phyloP scores from a whole-genome alignment of 1,139 yeast species.

The Suhomyces guaymorum region DNA sequence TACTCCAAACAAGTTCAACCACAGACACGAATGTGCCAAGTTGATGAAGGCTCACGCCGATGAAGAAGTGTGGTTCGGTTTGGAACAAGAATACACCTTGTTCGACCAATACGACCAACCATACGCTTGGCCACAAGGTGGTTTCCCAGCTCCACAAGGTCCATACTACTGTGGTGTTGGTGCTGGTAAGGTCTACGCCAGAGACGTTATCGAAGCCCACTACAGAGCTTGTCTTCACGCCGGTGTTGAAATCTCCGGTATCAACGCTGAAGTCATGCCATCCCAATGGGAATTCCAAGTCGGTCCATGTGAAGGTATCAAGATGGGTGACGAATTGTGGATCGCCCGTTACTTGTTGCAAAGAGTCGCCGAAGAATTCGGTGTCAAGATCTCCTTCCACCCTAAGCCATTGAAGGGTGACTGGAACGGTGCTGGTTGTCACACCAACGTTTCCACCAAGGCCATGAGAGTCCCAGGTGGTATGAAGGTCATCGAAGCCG shows the following conservation, averaged over 20 bases:
- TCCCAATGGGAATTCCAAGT: conserved; percentile 99
- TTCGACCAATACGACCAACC: conserved; percentile 88
- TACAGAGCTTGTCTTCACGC: conserved; percentile 96
- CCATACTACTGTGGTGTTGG: conserved; percentile 99
- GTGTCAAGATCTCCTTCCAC: conserved; percentile 97
- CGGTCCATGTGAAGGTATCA: conserved; percentile 94
- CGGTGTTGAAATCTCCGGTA: conserved; percentile 89
- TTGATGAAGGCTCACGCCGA: conserved; percentile 89
- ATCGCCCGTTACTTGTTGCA: conserved; percentile 88
- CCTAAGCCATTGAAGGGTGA: conserved; percentile 99
- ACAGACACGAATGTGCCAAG: conserved; percentile 96
- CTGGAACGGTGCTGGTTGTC: conserved; percentile 99
- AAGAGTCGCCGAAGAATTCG: conserved; percentile 98
- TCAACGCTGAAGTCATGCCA: conserved; percentile 99
- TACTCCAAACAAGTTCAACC: conserved; percentile 97
- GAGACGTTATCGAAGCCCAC: conserved; percentile 98
- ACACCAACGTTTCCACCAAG: conserved; percentile 94
- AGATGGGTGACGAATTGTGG: conserved; percentile 98
- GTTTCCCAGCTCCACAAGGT: conserved; percentile 99
- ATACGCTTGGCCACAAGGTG: conserved; percentile 99
- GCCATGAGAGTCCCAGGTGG: conserved; percentile 94
- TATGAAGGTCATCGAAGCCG: conserved; percentile 88
- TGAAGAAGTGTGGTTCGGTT: conserved; percentile 93
- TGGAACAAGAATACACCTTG: conserved; percentile 97
- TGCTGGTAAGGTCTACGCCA: conserved; percentile 95